Conservation (phyloP, 768 basidiomycete genomes). For the Lentinula guzmanii region DNA sequence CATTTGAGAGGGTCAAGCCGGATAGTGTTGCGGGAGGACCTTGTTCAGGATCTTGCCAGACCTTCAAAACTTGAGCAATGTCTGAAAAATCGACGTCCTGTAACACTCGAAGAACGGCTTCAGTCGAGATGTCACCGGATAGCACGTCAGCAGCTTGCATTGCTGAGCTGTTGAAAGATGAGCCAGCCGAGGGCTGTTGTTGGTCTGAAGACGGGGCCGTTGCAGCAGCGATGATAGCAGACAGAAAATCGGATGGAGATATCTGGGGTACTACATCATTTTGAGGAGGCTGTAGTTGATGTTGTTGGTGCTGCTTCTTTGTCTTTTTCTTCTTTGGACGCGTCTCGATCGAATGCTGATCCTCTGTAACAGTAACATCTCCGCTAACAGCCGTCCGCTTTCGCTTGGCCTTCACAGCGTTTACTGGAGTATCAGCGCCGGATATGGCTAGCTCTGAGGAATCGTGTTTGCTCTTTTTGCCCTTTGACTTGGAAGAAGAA, state of each 20-base stretch:
- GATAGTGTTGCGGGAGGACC: constrained; percentile 15
- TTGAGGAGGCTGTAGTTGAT: not conserved
- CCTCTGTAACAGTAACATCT: not conserved
- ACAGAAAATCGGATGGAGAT: constrained; percentile 8
- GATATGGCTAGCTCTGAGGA: not conserved
- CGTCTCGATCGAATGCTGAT: not conserved
- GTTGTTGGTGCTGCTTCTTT: not conserved
- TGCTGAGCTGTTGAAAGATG: not conserved
- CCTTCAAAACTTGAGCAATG: constrained; percentile 61
- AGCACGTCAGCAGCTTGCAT: not conserved
- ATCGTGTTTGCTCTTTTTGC: not conserved
- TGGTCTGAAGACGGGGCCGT: constrained; percentile 2
- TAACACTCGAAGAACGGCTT: constrained; percentile 67
- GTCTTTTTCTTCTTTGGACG: constrained; percentile 8
- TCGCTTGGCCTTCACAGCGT: not conserved
- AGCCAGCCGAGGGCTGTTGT: not conserved
- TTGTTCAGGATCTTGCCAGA: constrained; percentile 50
- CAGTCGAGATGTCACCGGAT: constrained; percentile 46
- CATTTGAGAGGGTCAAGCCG: constrained; percentile 9
- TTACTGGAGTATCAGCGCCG: not conserved
- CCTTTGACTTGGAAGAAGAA: not conserved
- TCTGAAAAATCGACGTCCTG: constrained; percentile 71
- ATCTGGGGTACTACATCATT: constrained; percentile 6
- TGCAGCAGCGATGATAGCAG: constrained; percentile 11
- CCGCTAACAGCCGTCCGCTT: not conserved